phyloP scores from a whole-genome alignment of 2,329 filamentous ascomycete genomes.

The Sclerotiophoma versabilis region DNA sequence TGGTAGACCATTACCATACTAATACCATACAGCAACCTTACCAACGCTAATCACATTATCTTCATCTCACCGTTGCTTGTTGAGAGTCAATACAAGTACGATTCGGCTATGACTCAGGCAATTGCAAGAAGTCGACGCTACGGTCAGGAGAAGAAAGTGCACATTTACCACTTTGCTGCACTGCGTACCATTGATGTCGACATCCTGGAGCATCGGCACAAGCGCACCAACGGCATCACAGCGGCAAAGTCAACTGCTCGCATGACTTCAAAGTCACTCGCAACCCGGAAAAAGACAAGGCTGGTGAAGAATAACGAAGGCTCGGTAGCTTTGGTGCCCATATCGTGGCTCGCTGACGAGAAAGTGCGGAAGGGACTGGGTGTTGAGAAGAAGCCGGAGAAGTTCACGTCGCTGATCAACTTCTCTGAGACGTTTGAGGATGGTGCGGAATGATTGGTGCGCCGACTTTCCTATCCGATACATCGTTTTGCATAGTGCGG shows the following conservation, averaged over 20 bases:
- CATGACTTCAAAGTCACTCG: slow-evolving; percentile 9
- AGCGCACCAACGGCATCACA: slow-evolving; percentile 33
- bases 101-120: slow-evolving; percentile 67
- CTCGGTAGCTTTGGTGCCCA: slow-evolving; percentile 34
- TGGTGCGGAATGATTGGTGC: slow-evolving; percentile 15
- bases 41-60: slow-evolving; percentile 69
- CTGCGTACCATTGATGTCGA: slow-evolving; percentile 69
- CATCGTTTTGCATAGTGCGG: background rate
- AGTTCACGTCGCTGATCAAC: slow-evolving; percentile 36
- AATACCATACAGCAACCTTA: slow-evolving; percentile 60
- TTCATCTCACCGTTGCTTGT: slow-evolving; percentile 66
- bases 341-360: slow-evolving; percentile 32
- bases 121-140: slow-evolving; percentile 67
- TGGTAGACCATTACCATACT: background rate
- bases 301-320: slow-evolving; percentile 27
- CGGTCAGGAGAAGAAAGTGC: slow-evolving; percentile 64
- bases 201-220: slow-evolving; percentile 55
- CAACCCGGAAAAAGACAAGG: slow-evolving; percentile 27
- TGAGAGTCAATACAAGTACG: slow-evolving; percentile 61
- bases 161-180: slow-evolving; percentile 77
- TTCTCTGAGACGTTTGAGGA: slow-evolving; percentile 38
- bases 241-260: background rate
- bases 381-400: slow-evolving; percentile 21
- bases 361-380: slow-evolving; percentile 15
- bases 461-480: background rate